Evolutionary conservation across 1,284 basidiomycete genomes (phyloP), one percentile per base, ranked within the genome.

Genomic region (Naganishia sp.): DNA sequence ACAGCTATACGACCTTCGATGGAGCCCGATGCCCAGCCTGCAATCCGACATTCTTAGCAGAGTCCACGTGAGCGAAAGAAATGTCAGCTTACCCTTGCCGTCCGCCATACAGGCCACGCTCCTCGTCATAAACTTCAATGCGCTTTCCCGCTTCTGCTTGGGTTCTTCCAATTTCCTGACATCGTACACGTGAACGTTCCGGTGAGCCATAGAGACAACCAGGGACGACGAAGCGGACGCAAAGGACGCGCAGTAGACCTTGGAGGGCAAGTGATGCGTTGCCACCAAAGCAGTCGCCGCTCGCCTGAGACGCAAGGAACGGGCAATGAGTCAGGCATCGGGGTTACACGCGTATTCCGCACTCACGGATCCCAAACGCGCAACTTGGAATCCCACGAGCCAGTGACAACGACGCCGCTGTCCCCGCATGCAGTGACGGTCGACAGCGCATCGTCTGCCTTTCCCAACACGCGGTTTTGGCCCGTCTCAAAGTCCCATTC

Each of bases 1-100:
- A 99, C 94, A 0, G 94, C 93, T 65, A 99, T 94, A 46, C 95
- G 86, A 0, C 95, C 95, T 77, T 99, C 96, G 18, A 97, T 92
- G 0, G 92, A 95, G 0, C 88, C 90, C 0, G 90, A 92, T 1
- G 94, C 93, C 79, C 92, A 99, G 10, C 95, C 94, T 92, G 75
- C 13, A 16, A 43, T 23, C 25, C 25, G 28, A 43, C 25, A 25
- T 28, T 31, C 10, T 10, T 3, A 57, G 7, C 10, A 25, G 42
- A 18, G 31, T n/a, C n/a, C 15, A 5, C 28, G 28, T 2, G 4
- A 18, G 45, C 36, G 25, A 25, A 28, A 1, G 25, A 7, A 25
- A 2, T 50, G 42, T 16, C 21, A 15, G 25, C 84, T 53, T 70
- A 91, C 93, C 94, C 81, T 94, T 86, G 0, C 94, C 94, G 73